Base-by-base conservation (phyloP, 257 asterid species). In the Jaltomata sinuosa region DNA sequence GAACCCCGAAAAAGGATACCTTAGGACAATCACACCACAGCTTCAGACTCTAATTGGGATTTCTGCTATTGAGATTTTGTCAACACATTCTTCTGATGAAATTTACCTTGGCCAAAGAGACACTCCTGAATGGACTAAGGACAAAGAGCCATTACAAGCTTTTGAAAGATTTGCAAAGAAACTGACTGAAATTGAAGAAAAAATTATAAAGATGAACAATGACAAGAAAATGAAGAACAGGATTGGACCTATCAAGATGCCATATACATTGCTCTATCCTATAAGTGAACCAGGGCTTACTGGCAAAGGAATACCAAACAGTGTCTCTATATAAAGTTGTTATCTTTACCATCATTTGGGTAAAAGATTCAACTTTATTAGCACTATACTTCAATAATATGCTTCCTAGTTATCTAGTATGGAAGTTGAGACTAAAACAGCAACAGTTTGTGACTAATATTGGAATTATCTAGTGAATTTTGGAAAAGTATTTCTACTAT, bases 261-360 rank as follows among this genome's bases (percentile, higher is more conserved):
- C 98, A 14, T 93, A 94, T 79, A 94, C 98, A 54, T 88, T 94
- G 88, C 90, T 94, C 5, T 91, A 54, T 80, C 95, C 94, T 32
- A 87, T 84, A 31, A 92, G 97, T 87, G 94, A 81, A 40, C n/a
- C 81, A 45, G 98, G 97, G 50, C 91, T 94, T 64, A 92, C 95
- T 21, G 97, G 97, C 79, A 92, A 85, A 82, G 97, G 98, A 61
- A 93, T 93, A 87, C 97, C 98, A 49, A 94, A 94, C 69, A 94
- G 98, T 54, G 83, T 92, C 52, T 88, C 97, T 0, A 93, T 93
- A 45, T 92, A 85, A 77, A 67, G 68, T 55, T 80, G 47, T 29
- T 18, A 64, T 54, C 2, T 25, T 19, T 74, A 74, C 38, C 57
- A 22, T 74, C 57, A 45, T 45, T 45, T 71, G 11, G 78, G 45